phyloP scores from a whole-genome alignment of 441 rosid genomes.

The Aleurites moluccanus region DNA sequence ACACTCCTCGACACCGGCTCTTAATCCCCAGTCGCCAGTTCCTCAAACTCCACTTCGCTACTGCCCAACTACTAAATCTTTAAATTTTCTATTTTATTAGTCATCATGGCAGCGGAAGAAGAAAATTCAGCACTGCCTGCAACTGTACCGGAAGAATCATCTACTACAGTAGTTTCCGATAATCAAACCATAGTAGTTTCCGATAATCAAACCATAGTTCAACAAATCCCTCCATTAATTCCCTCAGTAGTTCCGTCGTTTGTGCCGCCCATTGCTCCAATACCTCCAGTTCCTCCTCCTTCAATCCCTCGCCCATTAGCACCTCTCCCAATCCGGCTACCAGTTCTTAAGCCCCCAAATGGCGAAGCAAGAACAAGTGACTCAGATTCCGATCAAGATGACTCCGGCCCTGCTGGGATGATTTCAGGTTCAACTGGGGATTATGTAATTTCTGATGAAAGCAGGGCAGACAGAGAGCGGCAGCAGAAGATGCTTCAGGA shows the following conservation, averaged over 20 bases:
- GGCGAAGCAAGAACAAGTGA: slow-evolving; percentile 48
- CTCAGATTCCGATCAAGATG: slow-evolving; percentile 60
- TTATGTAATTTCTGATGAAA: slow-evolving; percentile 67
- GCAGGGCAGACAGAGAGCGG: slow-evolving; percentile 64
- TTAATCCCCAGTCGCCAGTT: background rate
- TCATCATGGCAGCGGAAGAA: slow-evolving; percentile 50
- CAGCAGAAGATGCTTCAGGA: slow-evolving; percentile 88
- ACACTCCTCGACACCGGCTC: background rate
- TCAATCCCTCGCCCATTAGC: slow-evolving; percentile 51
- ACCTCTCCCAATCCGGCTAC: slow-evolving; percentile 51
- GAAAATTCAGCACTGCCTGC: slow-evolving; percentile 34
- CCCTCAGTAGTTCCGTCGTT: slow-evolving; percentile 37
- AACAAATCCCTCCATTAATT: slow-evolving; percentile 27
- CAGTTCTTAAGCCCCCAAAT: slow-evolving; percentile 50
- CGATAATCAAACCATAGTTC: slow-evolving; percentile 30
- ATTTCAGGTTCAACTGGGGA: slow-evolving; percentile 31
- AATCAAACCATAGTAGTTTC: slow-evolving; percentile 22
- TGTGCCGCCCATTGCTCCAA: slow-evolving; percentile 58
- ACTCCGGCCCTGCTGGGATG: slow-evolving; percentile 22
- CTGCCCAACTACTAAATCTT: background rate
- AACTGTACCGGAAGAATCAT: slow-evolving; percentile 29
- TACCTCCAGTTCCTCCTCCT: slow-evolving; percentile 50
- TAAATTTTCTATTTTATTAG: slow-evolving; percentile 3
- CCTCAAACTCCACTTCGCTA: background rate
- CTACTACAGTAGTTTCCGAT: slow-evolving; percentile 25